Conservation (phyloP, 345 rosid genomes). For the Rhizophora apiculata region DNA sequence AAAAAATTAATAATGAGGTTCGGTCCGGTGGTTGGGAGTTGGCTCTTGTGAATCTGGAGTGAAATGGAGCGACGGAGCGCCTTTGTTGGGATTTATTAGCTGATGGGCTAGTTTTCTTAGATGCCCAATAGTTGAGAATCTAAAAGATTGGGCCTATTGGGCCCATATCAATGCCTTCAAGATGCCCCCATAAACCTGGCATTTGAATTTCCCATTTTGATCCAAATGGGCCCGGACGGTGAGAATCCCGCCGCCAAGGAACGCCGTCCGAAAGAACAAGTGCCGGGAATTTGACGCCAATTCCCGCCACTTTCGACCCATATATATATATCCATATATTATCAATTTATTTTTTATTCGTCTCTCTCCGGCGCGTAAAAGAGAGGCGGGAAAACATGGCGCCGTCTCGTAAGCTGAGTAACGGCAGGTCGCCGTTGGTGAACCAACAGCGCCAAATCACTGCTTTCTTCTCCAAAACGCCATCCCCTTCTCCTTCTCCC, state of each 20-base stretch:
- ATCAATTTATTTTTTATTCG: too few species aligned
- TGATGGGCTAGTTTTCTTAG: too few species aligned
- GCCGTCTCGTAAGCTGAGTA: conserved; percentile 64
- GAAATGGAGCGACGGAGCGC: background rate
- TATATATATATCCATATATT: too few species aligned
- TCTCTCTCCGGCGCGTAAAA: too few species aligned
- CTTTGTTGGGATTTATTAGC: background rate
- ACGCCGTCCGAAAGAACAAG: conserved; percentile 1
- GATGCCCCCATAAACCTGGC: too few species aligned
- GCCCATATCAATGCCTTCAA: too few species aligned
- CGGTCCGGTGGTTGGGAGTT: too few species aligned
- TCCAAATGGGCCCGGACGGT: too few species aligned
- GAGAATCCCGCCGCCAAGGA: conserved; percentile 25
- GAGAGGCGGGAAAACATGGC: conserved; percentile 40
- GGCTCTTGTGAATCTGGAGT: background rate
- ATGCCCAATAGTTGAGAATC: too few species aligned
- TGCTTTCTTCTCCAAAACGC: conserved; percentile 61
- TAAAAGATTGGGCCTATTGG: too few species aligned
- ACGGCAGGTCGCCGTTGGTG: conserved; percentile 84
- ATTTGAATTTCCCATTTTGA: too few species aligned
- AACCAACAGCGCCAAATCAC: conserved; percentile 92
- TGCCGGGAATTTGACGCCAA: conserved; percentile 6
- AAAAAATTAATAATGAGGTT: too few species aligned
- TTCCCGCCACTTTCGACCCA: conserved; percentile 15
- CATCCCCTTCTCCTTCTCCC: conserved; percentile 46